Evolutionary conservation across 2,329 filamentous ascomycete genomes (phyloP).

Genomic region (Lachnellula cervina): DNA sequence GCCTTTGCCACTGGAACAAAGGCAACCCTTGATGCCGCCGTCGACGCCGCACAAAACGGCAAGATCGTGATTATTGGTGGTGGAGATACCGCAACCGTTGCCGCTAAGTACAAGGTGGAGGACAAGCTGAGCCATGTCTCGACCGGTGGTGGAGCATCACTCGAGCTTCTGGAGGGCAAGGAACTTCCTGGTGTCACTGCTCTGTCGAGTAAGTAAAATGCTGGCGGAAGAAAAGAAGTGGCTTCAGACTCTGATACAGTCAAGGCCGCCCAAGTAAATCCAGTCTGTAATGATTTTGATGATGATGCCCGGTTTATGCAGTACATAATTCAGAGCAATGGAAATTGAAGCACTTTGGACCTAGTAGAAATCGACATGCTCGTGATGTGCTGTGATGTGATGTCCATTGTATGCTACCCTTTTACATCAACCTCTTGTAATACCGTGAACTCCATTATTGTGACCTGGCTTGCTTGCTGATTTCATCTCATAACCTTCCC

Average conservation of each 20-base stretch:
- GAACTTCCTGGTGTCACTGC: constrained; percentile 89
- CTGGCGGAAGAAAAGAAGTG: constrained; percentile 6
- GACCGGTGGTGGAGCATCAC: constrained; percentile 88
- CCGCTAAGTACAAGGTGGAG: constrained; percentile 94
- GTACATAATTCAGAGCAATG: constrained; percentile 21
- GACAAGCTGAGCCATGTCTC: constrained; percentile 97
- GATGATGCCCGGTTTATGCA: constrained; percentile 10
- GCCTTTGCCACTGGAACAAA: constrained; percentile 91
- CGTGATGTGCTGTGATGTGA: constrained; percentile 18
- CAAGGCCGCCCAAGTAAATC: constrained; percentile 26
- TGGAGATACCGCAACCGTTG: constrained; percentile 96
- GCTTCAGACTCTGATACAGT: constrained; percentile 26
- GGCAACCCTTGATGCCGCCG: constrained; percentile 82
- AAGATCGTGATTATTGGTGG: constrained; percentile 98
- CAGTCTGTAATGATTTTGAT: constrained; percentile 25
- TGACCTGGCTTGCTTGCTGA: constrained; percentile 20
- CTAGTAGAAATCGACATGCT: constrained; percentile 4
- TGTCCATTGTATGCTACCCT: constrained; percentile 27
- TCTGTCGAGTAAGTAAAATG: constrained; percentile 69
- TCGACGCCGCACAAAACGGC: constrained; percentile 72
- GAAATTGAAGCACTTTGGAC: constrained; percentile 8
- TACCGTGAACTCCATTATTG: constrained; percentile 24
- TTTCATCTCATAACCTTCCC: constrained; percentile 28
- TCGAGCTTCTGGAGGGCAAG: constrained; percentile 98
- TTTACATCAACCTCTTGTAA: constrained; percentile 20